Percentiles rank a stretch among this genome's conserved stretches.
These are phyloP conservation scores for Yamadazyma sp. DNA, from an alignment of 805 yeast genomes.

Conservation along the genomic window DNA sequence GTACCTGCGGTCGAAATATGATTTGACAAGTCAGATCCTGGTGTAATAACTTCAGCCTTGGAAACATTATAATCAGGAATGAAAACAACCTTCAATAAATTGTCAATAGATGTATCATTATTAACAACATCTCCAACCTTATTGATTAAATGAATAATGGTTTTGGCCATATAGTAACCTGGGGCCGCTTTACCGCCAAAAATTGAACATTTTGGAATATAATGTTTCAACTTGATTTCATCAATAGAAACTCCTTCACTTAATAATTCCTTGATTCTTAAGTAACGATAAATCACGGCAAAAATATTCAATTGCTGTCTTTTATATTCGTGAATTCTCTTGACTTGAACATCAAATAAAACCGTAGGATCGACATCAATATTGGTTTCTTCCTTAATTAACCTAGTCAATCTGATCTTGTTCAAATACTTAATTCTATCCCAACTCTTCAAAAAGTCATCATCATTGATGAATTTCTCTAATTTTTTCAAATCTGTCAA, in stretches of 20 bases:
- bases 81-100: conserved; percentile 79
- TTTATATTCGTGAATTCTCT: conserved; percentile 93
- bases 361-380: conserved; percentile 69
- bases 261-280: conserved; percentile 67
- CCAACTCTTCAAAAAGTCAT: conserved; percentile 69
- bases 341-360: conserved; percentile 87
- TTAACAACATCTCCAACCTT: conserved; percentile 79
- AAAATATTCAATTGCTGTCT: conserved; percentile 92
- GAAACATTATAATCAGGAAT: conserved; percentile 92
- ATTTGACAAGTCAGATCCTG: conserved; percentile 87
- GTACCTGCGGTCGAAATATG: conserved; percentile 98
- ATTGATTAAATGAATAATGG: conserved; percentile 81
- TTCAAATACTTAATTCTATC: conserved; percentile 64
- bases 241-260: conserved; percentile 42
- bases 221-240: conserved; percentile 56
- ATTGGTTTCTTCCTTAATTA: conserved; percentile 63
- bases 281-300: conserved; percentile 81
- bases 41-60: conserved; percentile 86
- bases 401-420: conserved; percentile 62
- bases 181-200: conserved; percentile 98
- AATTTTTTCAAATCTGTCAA: conserved; percentile 64
- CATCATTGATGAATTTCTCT: conserved; percentile 65
- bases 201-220: conserved; percentile 71
- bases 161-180: conserved; percentile 95
- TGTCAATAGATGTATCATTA: conserved; percentile 69